Conservation (phyloP, 2,329 filamentous ascomycete species). For the Alternaria metachromatica region DNA sequence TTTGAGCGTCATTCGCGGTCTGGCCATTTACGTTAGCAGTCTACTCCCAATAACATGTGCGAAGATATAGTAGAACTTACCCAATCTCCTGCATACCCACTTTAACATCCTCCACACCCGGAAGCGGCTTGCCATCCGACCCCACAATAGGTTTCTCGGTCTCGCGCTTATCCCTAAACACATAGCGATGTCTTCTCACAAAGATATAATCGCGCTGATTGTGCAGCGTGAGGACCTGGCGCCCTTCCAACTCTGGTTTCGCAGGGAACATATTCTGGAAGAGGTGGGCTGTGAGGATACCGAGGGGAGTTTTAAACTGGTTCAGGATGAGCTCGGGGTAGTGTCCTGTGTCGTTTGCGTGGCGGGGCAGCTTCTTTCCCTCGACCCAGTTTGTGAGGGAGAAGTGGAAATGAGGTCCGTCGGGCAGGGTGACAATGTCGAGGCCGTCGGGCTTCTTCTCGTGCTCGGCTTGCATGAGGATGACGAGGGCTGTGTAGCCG, state of each 20-base stretch:
- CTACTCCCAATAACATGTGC: neutral
- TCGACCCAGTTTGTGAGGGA: conserved; percentile 89
- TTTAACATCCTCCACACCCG: conserved; percentile 83
- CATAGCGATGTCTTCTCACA: conserved; percentile 85
- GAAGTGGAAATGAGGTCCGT: conserved; percentile 92
- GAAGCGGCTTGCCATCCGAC: conserved; percentile 80
- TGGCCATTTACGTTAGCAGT: conserved; percentile 7
- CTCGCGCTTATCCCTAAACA: conserved; percentile 86
- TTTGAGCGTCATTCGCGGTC: conserved; percentile 76
- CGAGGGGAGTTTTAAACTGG: conserved; percentile 92
- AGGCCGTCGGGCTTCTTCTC: conserved; percentile 82
- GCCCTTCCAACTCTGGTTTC: conserved; percentile 80
- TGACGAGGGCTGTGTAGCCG: conserved; percentile 81
- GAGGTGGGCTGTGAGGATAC: conserved; percentile 81
- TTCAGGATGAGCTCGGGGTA: conserved; percentile 90
- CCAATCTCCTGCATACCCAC: conserved; percentile 91
- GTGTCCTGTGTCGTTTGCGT: conserved; percentile 86
- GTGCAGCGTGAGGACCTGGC: conserved; percentile 90
- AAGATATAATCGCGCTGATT: conserved; percentile 98
- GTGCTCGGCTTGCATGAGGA: conserved; percentile 79
- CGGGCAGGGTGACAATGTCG: conserved; percentile 82
- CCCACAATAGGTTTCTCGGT: conserved; percentile 87
- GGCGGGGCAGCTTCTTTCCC: conserved; percentile 84
- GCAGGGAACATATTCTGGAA: conserved; percentile 83
- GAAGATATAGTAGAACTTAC: conserved; percentile 52